Evolutionary conservation across 352 stramenopile genomes (phyloP), one percentile per base, ranked within the genome.

Genomic region (Thraustochytrium striatum): DNA sequence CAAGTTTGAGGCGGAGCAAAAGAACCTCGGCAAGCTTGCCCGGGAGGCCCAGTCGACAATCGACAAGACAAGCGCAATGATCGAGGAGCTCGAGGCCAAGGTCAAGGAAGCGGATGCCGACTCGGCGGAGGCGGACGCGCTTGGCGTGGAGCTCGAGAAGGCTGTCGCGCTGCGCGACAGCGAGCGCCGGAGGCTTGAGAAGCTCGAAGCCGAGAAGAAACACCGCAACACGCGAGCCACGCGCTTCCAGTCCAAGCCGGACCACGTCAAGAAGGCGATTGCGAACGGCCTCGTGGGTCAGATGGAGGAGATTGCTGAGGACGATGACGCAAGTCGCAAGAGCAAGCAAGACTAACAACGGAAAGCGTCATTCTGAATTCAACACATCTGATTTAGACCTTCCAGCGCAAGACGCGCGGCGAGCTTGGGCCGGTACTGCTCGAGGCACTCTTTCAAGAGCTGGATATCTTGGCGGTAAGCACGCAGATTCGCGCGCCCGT

Each of bases 391-490:
- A n/a, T n/a, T n/a, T n/a, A n/a, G n/a, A n/a, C n/a, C n/a, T n/a
- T n/a, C n/a, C n/a, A n/a, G n/a, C n/a, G n/a, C n/a, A n/a, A n/a
- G n/a, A n/a, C n/a, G n/a, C n/a, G n/a, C n/a, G n/a, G n/a, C n/a
- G 5, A 79, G 11, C 36, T 79, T 79, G 38, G 69, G 69, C 35
- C 69, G 25, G 58, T 55, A 73, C 36, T 47, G 9, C 0, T 13
- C 52, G 30, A 79, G 36, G 25, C 33, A 19, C 13, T 79, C 57
- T 0, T n/a, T 28, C 30, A 79, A 52, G 5, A 1, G 13, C 30
- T 57, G 39, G 35, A 79, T 79, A 2, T 73, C 69, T 3, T 39
- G 21, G 21, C 72, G 28, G 55, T 69, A 69, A 43, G 52, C 69
- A 3, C 57, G 69, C 39, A 79, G 32, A 28, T 79, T 53, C 9